phyloP scores from a whole-genome alignment of 2,329 filamentous ascomycete species.

The Aspergillus viridinutans region DNA sequence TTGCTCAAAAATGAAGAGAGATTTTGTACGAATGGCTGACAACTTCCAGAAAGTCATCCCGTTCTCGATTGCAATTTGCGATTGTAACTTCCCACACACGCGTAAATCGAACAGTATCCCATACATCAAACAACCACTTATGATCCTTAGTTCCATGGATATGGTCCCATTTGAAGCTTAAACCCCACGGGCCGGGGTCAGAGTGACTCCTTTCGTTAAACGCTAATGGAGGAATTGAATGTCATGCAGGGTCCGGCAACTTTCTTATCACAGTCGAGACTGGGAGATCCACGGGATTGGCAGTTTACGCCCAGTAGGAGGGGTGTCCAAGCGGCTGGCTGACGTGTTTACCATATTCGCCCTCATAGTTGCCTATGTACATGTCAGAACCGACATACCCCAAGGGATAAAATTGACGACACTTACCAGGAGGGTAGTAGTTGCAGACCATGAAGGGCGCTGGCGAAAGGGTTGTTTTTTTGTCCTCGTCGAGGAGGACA shows the following conservation, averaged over 20 bases:
- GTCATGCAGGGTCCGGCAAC: background rate
- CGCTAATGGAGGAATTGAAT: background rate
- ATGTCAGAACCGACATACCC: conserved; percentile 20
- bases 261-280: conserved; percentile 5
- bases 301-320: conserved; percentile 29
- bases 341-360: conserved; percentile 54
- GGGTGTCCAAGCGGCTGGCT: conserved; percentile 40
- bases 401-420: background rate
- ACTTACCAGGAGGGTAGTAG: conserved; percentile 70
- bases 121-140: background rate
- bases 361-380: conserved; percentile 50
- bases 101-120: background rate
- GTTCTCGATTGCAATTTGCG: background rate
- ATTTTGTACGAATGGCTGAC: background rate
- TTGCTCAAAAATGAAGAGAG: background rate
- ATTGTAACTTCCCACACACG: background rate
- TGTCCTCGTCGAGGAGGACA: conserved; percentile 40
- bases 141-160: background rate
- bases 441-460: conserved; percentile 85
- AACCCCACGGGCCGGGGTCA: background rate
- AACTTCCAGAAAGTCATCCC: background rate
- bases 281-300: background rate
- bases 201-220: background rate
- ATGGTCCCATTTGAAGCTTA: background rate
- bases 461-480: too few relatives aligned